Evolutionary conservation across 176 grass and related monocot species (phyloP).

Genomic region (Leersia perrieri): DNA sequence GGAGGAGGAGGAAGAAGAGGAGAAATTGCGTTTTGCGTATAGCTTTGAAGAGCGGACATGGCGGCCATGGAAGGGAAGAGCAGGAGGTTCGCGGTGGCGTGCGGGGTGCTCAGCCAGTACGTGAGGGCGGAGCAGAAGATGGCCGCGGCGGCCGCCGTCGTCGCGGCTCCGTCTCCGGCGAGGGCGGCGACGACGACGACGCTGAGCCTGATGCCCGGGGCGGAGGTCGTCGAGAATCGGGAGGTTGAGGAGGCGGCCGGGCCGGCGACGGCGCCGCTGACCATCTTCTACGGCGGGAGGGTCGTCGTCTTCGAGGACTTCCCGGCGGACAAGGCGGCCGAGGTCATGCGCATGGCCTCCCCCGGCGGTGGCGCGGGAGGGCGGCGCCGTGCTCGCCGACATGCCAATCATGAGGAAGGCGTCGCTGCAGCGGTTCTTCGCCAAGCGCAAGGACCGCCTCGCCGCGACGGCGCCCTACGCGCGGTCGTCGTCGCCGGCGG

Average conservation of each 20-base stretch:
- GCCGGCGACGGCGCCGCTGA: conserved; percentile 42
- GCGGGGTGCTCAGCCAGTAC: conserved; percentile 83
- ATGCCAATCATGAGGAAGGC: conserved; percentile 77
- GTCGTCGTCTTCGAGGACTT: conserved; percentile 72
- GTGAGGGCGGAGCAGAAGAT: conserved; percentile 73
- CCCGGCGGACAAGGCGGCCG: conserved; percentile 63
- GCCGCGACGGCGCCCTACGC: conserved; percentile 41
- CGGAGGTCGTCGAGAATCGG: conserved; percentile 36
- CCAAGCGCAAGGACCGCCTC: conserved; percentile 88
- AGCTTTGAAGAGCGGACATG: conserved; percentile 9
- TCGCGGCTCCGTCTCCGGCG: not conserved
- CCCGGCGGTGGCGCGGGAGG: not conserved
- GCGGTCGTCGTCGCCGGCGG: conserved; percentile 1
- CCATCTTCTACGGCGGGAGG: conserved; percentile 77
- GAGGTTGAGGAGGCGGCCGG: not conserved
- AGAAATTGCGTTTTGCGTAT: not conserved
- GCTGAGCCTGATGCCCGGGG: conserved; percentile 67
- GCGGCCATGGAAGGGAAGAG: conserved; percentile 46
- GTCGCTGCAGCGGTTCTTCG: conserved; percentile 84
- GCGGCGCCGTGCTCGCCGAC: conserved; percentile 43
- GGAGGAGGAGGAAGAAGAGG: not conserved
- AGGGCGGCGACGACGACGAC: conserved; percentile 36
- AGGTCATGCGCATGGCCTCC: conserved; percentile 46
- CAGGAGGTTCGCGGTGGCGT: conserved; percentile 71
- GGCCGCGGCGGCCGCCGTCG: conserved; percentile 3